phyloP scores from a whole-genome alignment of 805 yeast species.

The Ogataea methanolica region DNA sequence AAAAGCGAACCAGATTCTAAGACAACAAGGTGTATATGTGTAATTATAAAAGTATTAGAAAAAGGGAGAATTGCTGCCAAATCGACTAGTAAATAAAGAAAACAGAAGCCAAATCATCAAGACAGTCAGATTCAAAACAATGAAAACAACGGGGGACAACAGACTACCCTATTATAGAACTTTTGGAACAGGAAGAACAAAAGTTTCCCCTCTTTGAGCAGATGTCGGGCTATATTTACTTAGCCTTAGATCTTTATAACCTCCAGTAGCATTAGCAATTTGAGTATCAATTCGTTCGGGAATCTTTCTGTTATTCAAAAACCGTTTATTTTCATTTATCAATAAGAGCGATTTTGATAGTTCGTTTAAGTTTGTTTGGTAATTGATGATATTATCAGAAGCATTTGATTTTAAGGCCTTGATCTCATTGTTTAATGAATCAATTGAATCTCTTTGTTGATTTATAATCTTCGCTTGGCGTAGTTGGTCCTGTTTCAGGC shows the following conservation, averaged over 20 bases:
- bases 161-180: too few species aligned
- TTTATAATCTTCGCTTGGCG: background rate
- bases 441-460: background rate
- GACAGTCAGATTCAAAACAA: background rate
- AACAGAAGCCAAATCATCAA: background rate
- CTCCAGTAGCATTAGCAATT: background rate
- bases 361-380: constrained; percentile 13
- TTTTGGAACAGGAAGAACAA: constrained; percentile 8
- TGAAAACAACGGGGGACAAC: too few species aligned
- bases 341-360: constrained; percentile 19
- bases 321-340: constrained; percentile 16
- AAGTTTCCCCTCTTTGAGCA: constrained; percentile 14
- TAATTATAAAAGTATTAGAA: too few species aligned
- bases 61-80: too few species aligned
- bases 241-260: constrained; percentile 3
- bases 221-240: constrained; percentile 1
- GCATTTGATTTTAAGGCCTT: constrained; percentile 13
- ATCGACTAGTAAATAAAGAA: too few species aligned
- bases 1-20: too few species aligned
- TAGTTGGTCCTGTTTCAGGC: background rate
- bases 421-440: constrained; percentile 7
- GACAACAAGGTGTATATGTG: too few species aligned
- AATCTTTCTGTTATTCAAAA: constrained; percentile 4
- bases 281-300: too few species aligned
- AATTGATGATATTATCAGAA: constrained; percentile 8